Base-by-base conservation (phyloP, 2,329 filamentous ascomycete genomes). In the Colletotrichum sojae region DNA sequence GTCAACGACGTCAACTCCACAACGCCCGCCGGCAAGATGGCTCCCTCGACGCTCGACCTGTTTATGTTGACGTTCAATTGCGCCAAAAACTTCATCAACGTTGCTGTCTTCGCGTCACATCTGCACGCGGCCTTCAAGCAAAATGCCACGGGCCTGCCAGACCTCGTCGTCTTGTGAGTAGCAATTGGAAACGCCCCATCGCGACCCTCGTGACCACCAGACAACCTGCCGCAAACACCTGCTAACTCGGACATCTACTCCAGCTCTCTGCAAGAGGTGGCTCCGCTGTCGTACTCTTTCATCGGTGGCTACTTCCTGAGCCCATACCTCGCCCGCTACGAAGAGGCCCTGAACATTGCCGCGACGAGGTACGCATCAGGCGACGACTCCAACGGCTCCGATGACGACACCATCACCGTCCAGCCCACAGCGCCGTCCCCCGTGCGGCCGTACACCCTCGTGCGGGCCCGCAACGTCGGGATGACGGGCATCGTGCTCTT, bases 401-500 rank as follows among this genome's bases (percentile, higher is more conserved):
- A 76, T 58, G 69, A 74, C 61, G 52, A 61, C 40, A 58, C 70
- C 10, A 39, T 61, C 46, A 62, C 69, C 13, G 69, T 71, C 58
- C 73, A 75, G 63, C 45, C 61, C 15, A 67, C 63, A 25, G 57
- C 55, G 22, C 36, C 68, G 16, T 27, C 39, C 20, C 73, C 75
- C 43, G 74, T 79, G 69, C 78, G 76, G 53, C 83, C 86, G 18
- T 97, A 97, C 78, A 89, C 90, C 46, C 89, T 93, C 63, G 82
- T 97, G 27, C 84, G 90, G 55, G 87, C 89, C 22, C 88, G 90
- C 53, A 94, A 96, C 78, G 88, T 95, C 56, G 95, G 96, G 72
- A 94, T 98, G 90, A 98, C 95, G 0, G 94, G 88, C 25, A 88
- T 98, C 58, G 89, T 98, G 85, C 86, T 98, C 18, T 97, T 97